A percentile compares a stretch with the other conserved stretches of the same genome.
Conservation (phyloP, 352 stramenopile genomes). For the Globisporangium splendens region DNA sequence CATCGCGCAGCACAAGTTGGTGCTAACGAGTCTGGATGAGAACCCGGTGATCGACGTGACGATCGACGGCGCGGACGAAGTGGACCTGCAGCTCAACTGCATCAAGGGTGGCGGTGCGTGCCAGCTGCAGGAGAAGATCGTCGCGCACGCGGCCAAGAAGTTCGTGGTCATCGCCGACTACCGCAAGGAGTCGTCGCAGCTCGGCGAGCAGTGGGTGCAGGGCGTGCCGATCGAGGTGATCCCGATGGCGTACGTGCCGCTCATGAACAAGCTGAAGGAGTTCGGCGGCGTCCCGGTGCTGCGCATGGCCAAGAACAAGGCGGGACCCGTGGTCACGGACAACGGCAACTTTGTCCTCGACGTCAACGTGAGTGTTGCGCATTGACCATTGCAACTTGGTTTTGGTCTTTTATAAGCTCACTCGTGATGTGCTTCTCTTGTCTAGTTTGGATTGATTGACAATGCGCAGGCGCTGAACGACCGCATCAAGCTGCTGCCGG, state of each 20-base stretch:
- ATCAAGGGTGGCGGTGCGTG: constrained; percentile 98
- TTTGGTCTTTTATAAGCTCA: background rate
- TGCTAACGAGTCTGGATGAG: constrained; percentile 78
- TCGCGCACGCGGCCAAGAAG: constrained; percentile 93
- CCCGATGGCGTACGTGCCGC: constrained; percentile 96
- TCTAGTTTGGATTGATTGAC: constrained; percentile 67
- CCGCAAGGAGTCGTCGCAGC: constrained; percentile 85
- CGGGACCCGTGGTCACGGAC: constrained; percentile 97
- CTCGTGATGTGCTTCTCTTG: background rate
- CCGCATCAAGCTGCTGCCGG: constrained; percentile 75
- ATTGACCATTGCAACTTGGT: background rate
- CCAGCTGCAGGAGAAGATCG: constrained; percentile 93
- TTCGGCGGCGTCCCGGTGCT: constrained; percentile 58
- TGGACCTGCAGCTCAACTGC: constrained; percentile 96
- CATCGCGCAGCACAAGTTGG: constrained; percentile 75
- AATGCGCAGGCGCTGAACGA: constrained; percentile 66
- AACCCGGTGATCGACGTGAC: constrained; percentile 94
- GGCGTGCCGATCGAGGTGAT: constrained; percentile 96
- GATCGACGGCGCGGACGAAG: constrained; percentile 98
- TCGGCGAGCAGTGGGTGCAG: constrained; percentile 88
- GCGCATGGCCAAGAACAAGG: constrained; percentile 88
- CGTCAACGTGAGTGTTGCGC: constrained; percentile 38
- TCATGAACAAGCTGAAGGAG: constrained; percentile 71
- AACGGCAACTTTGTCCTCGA: constrained; percentile 93
- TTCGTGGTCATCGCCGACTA: constrained; percentile 98